Conservation (phyloP, 2,329 filamentous ascomycete genomes). For the Metarhizium anisopliae region DNA sequence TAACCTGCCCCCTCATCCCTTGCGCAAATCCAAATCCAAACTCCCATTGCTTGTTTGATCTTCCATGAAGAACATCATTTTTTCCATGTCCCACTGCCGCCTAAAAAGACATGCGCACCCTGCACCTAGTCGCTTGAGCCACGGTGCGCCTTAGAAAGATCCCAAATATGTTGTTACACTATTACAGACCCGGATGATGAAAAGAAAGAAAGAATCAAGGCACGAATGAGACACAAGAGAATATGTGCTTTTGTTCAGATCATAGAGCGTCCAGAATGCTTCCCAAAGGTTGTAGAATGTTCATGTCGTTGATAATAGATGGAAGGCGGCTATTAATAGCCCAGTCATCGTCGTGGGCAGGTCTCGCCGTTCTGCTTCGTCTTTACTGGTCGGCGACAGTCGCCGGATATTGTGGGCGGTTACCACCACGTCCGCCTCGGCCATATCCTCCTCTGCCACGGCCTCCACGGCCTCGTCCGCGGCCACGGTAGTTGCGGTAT, state of each 20-base stretch:
- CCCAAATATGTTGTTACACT: conserved; percentile 20
- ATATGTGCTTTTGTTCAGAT: background rate
- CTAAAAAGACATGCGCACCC: background rate
- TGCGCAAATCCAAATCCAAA: conserved; percentile 16
- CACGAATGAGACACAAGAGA: background rate
- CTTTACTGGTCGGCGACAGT: conserved; percentile 18
- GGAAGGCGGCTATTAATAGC: background rate
- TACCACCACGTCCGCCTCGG: conserved; percentile 33
- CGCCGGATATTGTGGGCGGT: conserved; percentile 22
- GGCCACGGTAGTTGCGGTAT: conserved; percentile 68
- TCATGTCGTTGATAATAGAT: background rate
- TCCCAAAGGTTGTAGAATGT: background rate
- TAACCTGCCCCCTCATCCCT: conserved; percentile 8
- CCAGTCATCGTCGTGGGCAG: background rate
- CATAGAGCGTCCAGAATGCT: background rate
- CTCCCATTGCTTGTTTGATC: conserved; percentile 8
- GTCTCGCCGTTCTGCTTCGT: background rate
- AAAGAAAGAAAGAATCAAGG: background rate
- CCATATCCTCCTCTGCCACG: conserved; percentile 30
- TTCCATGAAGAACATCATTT: conserved; percentile 1
- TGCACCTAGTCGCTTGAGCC: conserved; percentile 6
- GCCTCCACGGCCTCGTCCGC: conserved; percentile 63
- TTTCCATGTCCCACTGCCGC: background rate
- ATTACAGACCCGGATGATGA: conserved; percentile 10
- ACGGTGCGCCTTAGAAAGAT: conserved; percentile 6